Base-by-base conservation (phyloP, 2,329 filamentous ascomycete genomes). In the Diaporthe destruens region DNA sequence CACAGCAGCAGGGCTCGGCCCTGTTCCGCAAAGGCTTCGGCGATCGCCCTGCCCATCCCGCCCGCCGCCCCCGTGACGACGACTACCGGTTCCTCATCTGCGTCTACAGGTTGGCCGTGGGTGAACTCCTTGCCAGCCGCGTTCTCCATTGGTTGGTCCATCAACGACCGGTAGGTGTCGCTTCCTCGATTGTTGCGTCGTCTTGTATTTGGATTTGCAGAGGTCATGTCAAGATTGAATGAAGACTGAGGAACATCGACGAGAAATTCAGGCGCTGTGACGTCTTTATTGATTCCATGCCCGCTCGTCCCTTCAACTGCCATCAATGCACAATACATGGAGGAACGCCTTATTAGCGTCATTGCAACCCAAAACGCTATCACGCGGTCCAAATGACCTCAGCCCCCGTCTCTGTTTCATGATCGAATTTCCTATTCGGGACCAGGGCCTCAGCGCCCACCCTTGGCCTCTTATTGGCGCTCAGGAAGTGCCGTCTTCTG, bases 1-100 rank as follows among this genome's bases (percentile, higher is more conserved):
- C 59, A 61, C n/a, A 71, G 56, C 11, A 71, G 47, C 18, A 71
- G 44, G 11, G 57, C 69, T 20, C 56, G 69, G 25, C 69, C 69
- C 61, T 71, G 54, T 49, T 71, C 59, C 9, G 69, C 69, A 25
- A 71, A 71, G 34, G 57, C 69, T 23, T 42, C 49, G 20, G 69
- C 69, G 23, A 63, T 71, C 11, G 69, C 69, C n/a, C 32, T 71
- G 23, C 56, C 56, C 47, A 71, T 23, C 16, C 23, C 56, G 4
- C 55, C 55, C n/a, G 47, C 55, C 2, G 69, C 56, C 2, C 69
- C 69, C 14, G 69, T 71, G 32, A 71, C 69, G 42, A 71, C 3
- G 34, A 65, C 56, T n/a, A 71, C 47, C 20, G 47, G 6, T 18
- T 53, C 32, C 1, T 47, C 47, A 12, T 39, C 61, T 6, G 51